Percentiles rank a stretch among this genome's conserved stretches.
phyloP scores from a whole-genome alignment of 768 basidiomycete genomes.

The Amanita exitialis region DNA sequence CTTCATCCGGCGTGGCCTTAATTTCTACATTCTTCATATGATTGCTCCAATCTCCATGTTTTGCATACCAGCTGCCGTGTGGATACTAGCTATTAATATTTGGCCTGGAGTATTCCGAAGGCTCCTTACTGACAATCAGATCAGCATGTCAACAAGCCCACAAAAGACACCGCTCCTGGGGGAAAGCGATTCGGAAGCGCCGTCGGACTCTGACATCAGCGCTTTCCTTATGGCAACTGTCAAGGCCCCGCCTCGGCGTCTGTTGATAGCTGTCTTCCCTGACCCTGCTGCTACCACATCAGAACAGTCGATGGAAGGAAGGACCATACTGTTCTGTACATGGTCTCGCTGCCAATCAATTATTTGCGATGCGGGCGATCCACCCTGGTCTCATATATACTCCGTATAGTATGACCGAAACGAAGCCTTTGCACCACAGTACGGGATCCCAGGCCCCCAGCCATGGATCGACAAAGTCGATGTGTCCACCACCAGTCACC shows the following conservation, averaged over 20 bases:
- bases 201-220: slow-evolving; percentile 1
- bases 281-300: not conserved
- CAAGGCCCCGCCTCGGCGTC: not conserved
- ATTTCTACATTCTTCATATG: not conserved
- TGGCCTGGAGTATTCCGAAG: not conserved
- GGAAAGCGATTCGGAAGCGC: not conserved
- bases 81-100: not conserved
- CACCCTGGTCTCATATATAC: not conserved
- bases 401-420: not conserved
- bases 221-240: not conserved
- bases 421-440: not conserved
- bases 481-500: not conserved
- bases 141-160: too few species aligned
- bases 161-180: not conserved
- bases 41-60: not conserved
- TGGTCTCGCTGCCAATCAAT: not conserved
- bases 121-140: not conserved
- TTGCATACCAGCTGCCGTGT: not conserved
- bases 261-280: not conserved
- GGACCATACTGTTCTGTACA: not conserved
- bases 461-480: not conserved
- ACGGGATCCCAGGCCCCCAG: not conserved
- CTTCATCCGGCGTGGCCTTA: not conserved
- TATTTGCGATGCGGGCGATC: not conserved
- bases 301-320: not conserved